Base-by-base conservation (phyloP, 192 early-diverging fungal species). In the Mortierella antarctica region DNA sequence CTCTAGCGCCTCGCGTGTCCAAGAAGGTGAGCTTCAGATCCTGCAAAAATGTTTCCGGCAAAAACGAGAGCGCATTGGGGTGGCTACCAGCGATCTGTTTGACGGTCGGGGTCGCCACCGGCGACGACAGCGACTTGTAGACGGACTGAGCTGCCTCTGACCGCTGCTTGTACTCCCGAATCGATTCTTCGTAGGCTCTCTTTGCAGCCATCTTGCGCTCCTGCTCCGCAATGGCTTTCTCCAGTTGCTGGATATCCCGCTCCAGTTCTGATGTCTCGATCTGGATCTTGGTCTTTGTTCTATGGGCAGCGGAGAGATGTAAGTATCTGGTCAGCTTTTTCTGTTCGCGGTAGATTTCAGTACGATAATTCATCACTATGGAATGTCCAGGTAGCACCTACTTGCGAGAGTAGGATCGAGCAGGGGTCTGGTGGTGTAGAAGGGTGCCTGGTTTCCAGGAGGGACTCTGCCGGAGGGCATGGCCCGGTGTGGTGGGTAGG, bases 231-330 rank as follows among this genome's bases (percentile, higher is more conserved):
- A 80, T 80, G 2, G 60, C 53, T 48, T 39, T 56, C 40, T 80
- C 77, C 12, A 80, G 47, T 14, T 68, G 69, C 21, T 20, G 64
- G 53, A 80, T 80, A 52, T 80, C 77, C 18, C 20, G 49, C 11
- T 67, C 77, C 4, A 80, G 77, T 57, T 80, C 65, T 6, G 64
- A 54, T 4, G 70, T 71, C 11, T 71, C 77, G n/a, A 72, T 67
- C 46, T 67, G 65, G 7, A 71, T 20, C 54, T 63, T 80, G 31
- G 70, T 64, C 48, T 71, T 71, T 64, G 54, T 68, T 31, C 77
- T 80, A 80, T 4, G 40, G 7, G 17, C 23, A 23, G 20, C 18
- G 42, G 31, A 5, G 50, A 42, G 23, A 46, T 18, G 17, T 9
- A 6, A 54, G n/a, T 1, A 62, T 11, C 12, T 31, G 52, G 44